Conservation (phyloP, 257 asterid genomes). For the Solanum piurae region DNA sequence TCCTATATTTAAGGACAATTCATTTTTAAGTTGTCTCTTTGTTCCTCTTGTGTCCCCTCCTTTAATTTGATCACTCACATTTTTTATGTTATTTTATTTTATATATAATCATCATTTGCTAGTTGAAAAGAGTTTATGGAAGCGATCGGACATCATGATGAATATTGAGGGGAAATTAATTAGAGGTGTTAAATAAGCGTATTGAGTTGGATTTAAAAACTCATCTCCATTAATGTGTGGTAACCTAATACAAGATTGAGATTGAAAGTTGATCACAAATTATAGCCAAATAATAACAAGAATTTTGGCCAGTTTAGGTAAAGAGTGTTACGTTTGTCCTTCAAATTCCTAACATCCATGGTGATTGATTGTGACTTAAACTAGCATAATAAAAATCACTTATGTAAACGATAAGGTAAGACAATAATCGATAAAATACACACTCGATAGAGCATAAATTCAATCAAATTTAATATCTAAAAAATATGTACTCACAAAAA, state of each 20-base stretch:
- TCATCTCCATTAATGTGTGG: not conserved
- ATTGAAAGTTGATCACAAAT: not conserved
- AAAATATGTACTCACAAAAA: accelerated
- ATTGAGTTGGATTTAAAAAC: too few species aligned
- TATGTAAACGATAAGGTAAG: not conserved
- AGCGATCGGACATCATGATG: not conserved
- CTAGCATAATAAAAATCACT: not conserved
- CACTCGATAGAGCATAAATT: accelerated
- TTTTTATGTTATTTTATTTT: not conserved
- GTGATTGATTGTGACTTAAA: not conserved
- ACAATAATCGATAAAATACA: accelerated
- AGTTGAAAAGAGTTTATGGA: not conserved
- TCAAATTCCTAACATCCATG: not conserved
- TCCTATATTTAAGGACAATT: conserved; percentile 2
- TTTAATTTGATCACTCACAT: not conserved
- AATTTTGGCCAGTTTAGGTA: not conserved
- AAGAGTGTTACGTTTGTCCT: not conserved
- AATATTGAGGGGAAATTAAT: too few species aligned
- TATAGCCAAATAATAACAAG: not conserved
- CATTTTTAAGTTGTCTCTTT: not conserved
- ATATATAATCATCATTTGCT: not conserved
- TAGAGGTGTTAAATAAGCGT: too few species aligned
- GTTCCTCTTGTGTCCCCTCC: not conserved
- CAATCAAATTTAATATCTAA: not conserved
- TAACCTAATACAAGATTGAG: not conserved